Percentiles rank a stretch among this genome's conserved stretches.
Evolutionary conservation across 768 basidiomycete genomes (phyloP).

Genomic region (Tubosaeta sp.): DNA sequence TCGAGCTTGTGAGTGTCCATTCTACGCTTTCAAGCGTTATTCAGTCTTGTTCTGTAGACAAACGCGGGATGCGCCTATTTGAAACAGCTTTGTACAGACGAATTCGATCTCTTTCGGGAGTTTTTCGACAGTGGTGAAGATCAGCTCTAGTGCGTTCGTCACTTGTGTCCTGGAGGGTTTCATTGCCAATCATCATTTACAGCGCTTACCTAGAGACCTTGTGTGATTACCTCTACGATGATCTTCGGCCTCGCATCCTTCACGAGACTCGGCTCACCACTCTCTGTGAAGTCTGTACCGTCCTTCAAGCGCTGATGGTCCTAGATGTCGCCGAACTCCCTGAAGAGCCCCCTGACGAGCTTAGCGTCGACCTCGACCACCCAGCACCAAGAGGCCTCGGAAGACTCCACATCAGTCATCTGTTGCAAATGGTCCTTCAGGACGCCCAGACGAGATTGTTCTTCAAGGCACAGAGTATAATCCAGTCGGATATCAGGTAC

Average conservation of each 20-base stretch:
- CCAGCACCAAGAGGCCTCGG: slow-evolving; percentile 41
- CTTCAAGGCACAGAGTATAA: slow-evolving; percentile 91
- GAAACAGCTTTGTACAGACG: slow-evolving; percentile 86
- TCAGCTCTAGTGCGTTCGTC: slow-evolving; percentile 53
- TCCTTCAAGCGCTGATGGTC: slow-evolving; percentile 94
- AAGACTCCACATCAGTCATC: slow-evolving; percentile 70
- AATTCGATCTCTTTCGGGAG: slow-evolving; percentile 78
- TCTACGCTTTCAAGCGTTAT: neutral
- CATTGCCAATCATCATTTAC: neutral
- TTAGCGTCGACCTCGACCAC: slow-evolving; percentile 39
- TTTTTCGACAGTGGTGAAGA: slow-evolving; percentile 89
- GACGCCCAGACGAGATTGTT: slow-evolving; percentile 95
- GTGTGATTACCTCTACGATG: slow-evolving; percentile 93
- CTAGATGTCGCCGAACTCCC: slow-evolving; percentile 59
- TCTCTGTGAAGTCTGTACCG: slow-evolving; percentile 93
- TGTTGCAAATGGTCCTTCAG: slow-evolving; percentile 87
- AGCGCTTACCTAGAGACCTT: slow-evolving; percentile 88
- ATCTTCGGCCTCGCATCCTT: slow-evolving; percentile 90
- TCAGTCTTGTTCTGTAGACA: slow-evolving; percentile 48
- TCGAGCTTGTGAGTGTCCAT: slow-evolving; percentile 67
- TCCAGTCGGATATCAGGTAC: slow-evolving; percentile 84
- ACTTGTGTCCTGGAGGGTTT: too few relatives aligned
- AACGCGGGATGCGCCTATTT: slow-evolving; percentile 89
- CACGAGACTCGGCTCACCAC: slow-evolving; percentile 86
- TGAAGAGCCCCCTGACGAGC: slow-evolving; percentile 28